phyloP scores from a whole-genome alignment of 208 protist species.

The Tetramitus jugosus region DNA sequence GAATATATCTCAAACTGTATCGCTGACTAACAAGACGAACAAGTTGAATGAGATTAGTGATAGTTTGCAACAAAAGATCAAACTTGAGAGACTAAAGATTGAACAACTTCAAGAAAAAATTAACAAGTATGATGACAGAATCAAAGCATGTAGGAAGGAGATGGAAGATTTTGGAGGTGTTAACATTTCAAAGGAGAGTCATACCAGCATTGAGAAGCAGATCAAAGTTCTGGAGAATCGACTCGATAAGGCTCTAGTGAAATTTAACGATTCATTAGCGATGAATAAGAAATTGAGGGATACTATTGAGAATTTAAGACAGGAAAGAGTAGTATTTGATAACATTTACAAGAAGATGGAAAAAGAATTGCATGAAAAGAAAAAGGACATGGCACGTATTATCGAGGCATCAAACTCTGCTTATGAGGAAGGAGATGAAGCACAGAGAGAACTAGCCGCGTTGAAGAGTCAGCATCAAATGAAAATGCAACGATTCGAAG shows the following conservation, averaged over 20 bases:
- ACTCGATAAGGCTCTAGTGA: constrained; percentile 81
- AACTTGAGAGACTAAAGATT: background rate
- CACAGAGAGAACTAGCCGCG: constrained; percentile 56
- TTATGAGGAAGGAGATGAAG: constrained; percentile 83
- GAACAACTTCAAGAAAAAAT: constrained; percentile 50
- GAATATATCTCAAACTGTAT: background rate
- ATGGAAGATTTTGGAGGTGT: constrained; percentile 76
- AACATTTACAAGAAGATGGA: constrained; percentile 89
- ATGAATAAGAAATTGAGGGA: constrained; percentile 87
- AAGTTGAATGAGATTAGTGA: constrained; percentile 11
- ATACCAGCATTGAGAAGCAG: constrained; percentile 71
- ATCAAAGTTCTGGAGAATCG: constrained; percentile 86
- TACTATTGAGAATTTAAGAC: constrained; percentile 85
- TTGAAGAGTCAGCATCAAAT: constrained; percentile 54
- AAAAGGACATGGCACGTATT: constrained; percentile 80
- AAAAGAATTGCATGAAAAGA: constrained; percentile 75
- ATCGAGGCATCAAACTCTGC: constrained; percentile 85
- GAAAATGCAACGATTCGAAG: constrained; percentile 37
- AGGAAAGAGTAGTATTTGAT: constrained; percentile 90
- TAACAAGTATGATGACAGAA: constrained; percentile 54
- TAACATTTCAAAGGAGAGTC: constrained; percentile 76
- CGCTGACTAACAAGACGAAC: background rate
- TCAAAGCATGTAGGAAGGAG: constrained; percentile 64
- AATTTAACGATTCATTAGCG: constrained; percentile 88
- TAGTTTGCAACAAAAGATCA: background rate